Evolutionary conservation across 2,329 filamentous ascomycete species (phyloP).

Genomic region (Diplodia scrobiculata): DNA sequence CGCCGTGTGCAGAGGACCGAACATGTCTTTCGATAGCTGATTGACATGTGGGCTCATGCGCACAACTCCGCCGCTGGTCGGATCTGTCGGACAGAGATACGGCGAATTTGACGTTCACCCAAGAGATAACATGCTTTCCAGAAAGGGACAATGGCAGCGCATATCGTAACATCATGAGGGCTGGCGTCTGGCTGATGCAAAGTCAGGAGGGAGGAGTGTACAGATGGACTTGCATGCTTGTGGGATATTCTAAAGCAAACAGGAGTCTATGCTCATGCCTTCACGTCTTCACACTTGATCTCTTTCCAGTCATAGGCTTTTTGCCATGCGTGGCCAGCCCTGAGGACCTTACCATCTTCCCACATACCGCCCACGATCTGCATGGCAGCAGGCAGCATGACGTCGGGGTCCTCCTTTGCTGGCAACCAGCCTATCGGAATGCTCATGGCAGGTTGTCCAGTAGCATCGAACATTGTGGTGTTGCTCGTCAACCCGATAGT

Average conservation of each 20-base stretch:
- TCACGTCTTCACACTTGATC: constrained; percentile 7
- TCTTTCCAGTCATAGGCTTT: constrained; percentile 37
- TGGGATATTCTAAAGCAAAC: background rate
- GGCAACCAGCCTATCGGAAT: constrained; percentile 38
- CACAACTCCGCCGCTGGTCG: background rate
- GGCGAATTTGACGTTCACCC: background rate
- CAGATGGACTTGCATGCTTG: background rate
- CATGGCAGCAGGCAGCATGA: constrained; percentile 45
- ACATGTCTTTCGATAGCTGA: background rate
- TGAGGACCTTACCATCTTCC: constrained; percentile 42
- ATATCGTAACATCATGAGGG: background rate
- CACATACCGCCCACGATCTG: constrained; percentile 45
- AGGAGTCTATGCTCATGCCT: background rate
- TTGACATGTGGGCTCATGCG: background rate
- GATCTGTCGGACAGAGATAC: no score
- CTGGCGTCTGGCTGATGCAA: background rate
- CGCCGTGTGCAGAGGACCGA: background rate
- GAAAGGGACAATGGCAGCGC: background rate
- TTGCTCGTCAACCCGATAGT: constrained; percentile 38
- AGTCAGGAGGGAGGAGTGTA: background rate
- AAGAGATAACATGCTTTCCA: constrained; percentile 8
- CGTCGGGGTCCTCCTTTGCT: constrained; percentile 32
- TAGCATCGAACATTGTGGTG: constrained; percentile 40
- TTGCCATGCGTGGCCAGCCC: constrained; percentile 39
- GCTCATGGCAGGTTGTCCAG: constrained; percentile 39